These are phyloP conservation scores for Quillaja saponaria DNA, from an alignment of 306 rosid genomes.

Conservation along the genomic window DNA sequence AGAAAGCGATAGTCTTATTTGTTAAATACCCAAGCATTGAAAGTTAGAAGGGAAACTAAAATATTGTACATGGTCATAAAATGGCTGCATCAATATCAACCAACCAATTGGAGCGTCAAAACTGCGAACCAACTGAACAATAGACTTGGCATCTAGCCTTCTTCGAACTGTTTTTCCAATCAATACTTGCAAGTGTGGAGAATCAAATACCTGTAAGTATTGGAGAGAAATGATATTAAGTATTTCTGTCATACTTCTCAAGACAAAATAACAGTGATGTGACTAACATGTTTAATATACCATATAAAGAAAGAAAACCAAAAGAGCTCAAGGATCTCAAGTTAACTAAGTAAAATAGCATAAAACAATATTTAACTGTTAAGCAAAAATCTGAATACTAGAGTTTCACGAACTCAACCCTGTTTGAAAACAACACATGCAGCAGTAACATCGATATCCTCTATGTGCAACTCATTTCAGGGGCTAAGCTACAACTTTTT, in stretches of 20 bases:
- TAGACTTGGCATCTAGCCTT: conserved; percentile 82
- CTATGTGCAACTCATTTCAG: background rate
- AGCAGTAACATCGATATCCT: conserved; percentile 5
- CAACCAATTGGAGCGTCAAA: conserved; percentile 76
- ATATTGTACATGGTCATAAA: conserved; percentile 20
- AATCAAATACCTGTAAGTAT: conserved; percentile 65
- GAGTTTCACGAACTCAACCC: no score
- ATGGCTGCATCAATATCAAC: conserved; percentile 13
- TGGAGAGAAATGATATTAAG: conserved; percentile 12
- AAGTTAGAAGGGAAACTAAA: conserved; percentile 29
- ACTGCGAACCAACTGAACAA: conserved; percentile 68
- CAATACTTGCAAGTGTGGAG: conserved; percentile 65
- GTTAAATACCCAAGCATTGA: conserved; percentile 36
- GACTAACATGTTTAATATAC: conserved; percentile 1
- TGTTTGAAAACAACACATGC: conserved; percentile 11
- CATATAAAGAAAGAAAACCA: conserved; percentile 17
- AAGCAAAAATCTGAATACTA: no score
- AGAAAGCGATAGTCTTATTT: conserved; percentile 40
- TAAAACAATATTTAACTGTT: background rate
- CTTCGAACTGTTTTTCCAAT: conserved; percentile 67
- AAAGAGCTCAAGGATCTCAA: conserved; percentile 10
- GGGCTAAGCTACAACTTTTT: background rate
- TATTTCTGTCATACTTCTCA: background rate
- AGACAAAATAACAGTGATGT: conserved; percentile 17
- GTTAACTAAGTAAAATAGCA: conserved; percentile 16